Evolutionary conservation across 192 early-diverging fungal genomes (phyloP).

Genomic region (Entrophospora sp.): DNA sequence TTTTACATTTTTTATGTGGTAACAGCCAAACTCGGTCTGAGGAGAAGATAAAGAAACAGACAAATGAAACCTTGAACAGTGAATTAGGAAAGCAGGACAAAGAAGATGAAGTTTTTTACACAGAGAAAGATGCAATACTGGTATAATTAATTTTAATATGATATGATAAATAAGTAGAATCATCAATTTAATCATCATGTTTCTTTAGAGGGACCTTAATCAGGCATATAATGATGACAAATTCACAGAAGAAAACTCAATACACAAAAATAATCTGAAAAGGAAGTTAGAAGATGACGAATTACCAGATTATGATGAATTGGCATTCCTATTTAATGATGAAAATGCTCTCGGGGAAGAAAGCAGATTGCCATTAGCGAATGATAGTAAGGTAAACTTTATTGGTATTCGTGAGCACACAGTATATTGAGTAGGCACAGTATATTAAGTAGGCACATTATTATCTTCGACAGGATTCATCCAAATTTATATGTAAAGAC

Average conservation of each 20-base stretch:
- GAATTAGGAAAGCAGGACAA: not conserved
- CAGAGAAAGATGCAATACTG: not conserved
- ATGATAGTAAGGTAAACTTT: slow-evolving; percentile 6
- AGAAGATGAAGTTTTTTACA: not conserved
- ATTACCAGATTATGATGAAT: slow-evolving; percentile 6
- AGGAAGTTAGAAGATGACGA: slow-evolving; percentile 1
- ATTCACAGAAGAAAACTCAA: not conserved
- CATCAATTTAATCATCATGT: slow-evolving; percentile 11
- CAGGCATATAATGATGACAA: not conserved
- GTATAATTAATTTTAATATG: not conserved
- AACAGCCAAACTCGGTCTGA: too few species aligned
- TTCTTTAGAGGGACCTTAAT: slow-evolving; percentile 5
- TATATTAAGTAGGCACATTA: slow-evolving; percentile 2
- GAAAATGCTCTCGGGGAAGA: slow-evolving; percentile 12
- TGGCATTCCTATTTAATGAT: not conserved
- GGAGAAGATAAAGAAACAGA: too few species aligned
- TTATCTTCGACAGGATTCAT: not conserved
- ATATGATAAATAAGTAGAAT: not conserved
- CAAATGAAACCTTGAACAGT: not conserved
- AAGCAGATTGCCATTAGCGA: not conserved
- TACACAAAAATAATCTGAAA: not conserved
- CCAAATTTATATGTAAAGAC: slow-evolving; percentile 2
- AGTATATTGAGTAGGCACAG: not conserved
- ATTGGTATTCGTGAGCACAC: slow-evolving; percentile 2
- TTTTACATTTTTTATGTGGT: too few species aligned